These are phyloP conservation scores for Fagus sylvatica DNA, from an alignment of 306 rosid species.

Conservation along the genomic window DNA sequence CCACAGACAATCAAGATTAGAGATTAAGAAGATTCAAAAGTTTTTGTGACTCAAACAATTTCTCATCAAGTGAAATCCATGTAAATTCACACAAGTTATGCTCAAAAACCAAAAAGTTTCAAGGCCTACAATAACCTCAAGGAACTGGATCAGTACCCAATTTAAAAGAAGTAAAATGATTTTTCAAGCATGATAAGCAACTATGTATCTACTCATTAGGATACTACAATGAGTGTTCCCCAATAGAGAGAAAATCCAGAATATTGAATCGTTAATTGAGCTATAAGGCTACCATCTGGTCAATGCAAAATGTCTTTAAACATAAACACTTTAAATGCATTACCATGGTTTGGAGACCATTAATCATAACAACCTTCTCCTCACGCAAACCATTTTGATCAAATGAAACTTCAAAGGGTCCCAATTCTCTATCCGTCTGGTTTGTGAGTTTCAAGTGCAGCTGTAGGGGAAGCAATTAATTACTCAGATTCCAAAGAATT, in stretches of 20 bases:
- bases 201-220: background rate
- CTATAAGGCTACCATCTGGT: constrained; percentile 12
- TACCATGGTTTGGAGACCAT: constrained; percentile 90
- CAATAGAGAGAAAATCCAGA: constrained; percentile 29
- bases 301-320: constrained; percentile 4
- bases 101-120: background rate
- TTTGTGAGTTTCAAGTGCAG: constrained; percentile 66
- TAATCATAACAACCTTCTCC: constrained; percentile 63
- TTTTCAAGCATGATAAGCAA: background rate
- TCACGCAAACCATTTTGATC: constrained; percentile 51
- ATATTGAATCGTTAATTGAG: constrained; percentile 20
- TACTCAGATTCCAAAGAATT: constrained; percentile 32
- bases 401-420: constrained; percentile 85
- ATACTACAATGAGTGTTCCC: background rate
- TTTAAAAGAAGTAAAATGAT: background rate
- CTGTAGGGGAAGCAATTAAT: constrained; percentile 50
- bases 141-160: background rate
- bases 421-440: constrained; percentile 74
- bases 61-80: background rate
- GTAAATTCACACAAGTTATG: background rate
- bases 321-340: constrained; percentile 17
- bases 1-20: constrained; percentile 3
- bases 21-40: background rate
- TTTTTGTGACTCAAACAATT: background rate
- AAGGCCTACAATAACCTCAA: background rate